A percentile compares a stretch with the other conserved stretches of the same genome.
phyloP scores from a whole-genome alignment of 2,329 filamentous ascomycete species.

The Dactylonectria estremocensis region DNA sequence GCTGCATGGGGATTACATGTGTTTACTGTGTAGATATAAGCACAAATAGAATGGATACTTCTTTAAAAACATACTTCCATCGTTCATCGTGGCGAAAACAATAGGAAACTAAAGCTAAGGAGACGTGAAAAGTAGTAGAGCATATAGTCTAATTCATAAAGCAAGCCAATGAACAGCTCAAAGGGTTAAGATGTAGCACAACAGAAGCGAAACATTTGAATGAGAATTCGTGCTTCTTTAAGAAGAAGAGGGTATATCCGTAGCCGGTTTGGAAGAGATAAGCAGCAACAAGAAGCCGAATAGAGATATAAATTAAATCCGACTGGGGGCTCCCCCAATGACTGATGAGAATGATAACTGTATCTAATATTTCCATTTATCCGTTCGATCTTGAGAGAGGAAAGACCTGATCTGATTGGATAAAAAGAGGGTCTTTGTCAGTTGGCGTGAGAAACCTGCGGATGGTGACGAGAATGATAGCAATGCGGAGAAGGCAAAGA shows the following conservation, averaged over 20 bases:
- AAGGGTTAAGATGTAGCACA: slow-evolving; percentile 70
- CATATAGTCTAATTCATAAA: slow-evolving; percentile 66
- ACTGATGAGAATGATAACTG: slow-evolving; percentile 68
- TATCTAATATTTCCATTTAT: slow-evolving; percentile 79
- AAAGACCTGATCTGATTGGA: too few relatives aligned
- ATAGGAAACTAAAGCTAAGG: slow-evolving; percentile 75
- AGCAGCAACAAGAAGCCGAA: slow-evolving; percentile 68
- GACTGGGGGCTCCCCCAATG: slow-evolving; percentile 66
- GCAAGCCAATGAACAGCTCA: slow-evolving; percentile 67
- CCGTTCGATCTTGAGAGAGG: slow-evolving; percentile 66
- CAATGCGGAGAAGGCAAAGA: too few relatives aligned
- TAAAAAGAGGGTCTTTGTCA: too few relatives aligned
- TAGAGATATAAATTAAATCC: slow-evolving; percentile 67
- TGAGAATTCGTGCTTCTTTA: slow-evolving; percentile 70
- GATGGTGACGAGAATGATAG: too few relatives aligned
- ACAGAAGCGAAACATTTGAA: slow-evolving; percentile 65
- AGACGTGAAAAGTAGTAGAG: slow-evolving; percentile 72
- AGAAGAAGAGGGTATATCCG: slow-evolving; percentile 72
- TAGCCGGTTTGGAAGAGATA: slow-evolving; percentile 76
- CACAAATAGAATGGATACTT: slow-evolving; percentile 20
- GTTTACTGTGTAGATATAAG: slow-evolving; percentile 30
- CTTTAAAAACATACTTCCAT: not conserved
- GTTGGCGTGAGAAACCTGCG: too few relatives aligned
- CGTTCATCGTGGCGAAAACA: slow-evolving; percentile 61
- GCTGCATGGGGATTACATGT: slow-evolving; percentile 17